A percentile compares a stretch with the other conserved stretches of the same genome.
Conservation (phyloP, 257 asterid species). For the Solanum virginianum region DNA sequence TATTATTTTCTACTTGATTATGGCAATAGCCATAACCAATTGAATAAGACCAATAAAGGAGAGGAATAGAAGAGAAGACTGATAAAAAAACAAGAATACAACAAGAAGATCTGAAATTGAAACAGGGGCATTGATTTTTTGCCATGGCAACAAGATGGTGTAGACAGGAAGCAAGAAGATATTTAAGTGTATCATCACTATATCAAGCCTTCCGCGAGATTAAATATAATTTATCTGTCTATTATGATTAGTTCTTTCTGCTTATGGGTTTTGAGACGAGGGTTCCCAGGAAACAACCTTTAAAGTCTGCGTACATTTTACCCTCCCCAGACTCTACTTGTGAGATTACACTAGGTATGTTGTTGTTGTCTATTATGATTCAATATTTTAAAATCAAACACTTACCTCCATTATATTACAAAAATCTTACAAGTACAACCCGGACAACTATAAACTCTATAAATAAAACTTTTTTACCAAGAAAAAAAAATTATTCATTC, state of each 20-base stretch:
- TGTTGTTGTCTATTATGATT: background rate
- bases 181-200: background rate
- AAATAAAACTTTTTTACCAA: too few species aligned
- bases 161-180: background rate
- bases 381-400: background rate
- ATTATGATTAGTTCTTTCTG: too few species aligned
- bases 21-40: background rate
- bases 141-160: conserved; percentile 15
- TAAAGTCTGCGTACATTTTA: too few species aligned
- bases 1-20: background rate
- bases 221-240: background rate
- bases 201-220: background rate
- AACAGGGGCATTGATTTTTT: conserved; percentile 3
- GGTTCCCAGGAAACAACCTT: too few species aligned
- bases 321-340: too few species aligned
- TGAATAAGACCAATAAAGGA: conserved; percentile 23
- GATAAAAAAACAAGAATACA: conserved; percentile 21
- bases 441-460: too few species aligned
- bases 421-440: too few species aligned
- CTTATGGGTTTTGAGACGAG: too few species aligned
- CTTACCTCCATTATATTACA: background rate
- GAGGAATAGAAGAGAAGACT: conserved; percentile 27
- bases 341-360: too few species aligned
- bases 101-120: background rate
- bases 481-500: too few species aligned